Conservation (phyloP, 2,329 filamentous ascomycete species). For the Orbilia ellipsospora region DNA sequence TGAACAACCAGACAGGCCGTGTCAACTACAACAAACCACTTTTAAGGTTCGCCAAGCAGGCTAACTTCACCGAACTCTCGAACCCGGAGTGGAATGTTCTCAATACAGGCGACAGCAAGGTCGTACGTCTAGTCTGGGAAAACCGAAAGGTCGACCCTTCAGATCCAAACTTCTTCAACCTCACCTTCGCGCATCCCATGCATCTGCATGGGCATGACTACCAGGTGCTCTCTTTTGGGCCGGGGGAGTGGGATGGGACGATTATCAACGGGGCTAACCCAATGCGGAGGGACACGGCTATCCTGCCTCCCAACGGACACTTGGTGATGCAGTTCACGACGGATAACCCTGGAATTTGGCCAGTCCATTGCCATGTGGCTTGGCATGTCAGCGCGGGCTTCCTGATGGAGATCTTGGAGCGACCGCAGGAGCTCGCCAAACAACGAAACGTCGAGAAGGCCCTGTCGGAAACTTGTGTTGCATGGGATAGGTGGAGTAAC, state of each 20-base stretch:
- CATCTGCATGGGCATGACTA: constrained; percentile 70
- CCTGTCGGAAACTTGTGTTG: too few species aligned
- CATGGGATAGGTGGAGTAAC: too few species aligned
- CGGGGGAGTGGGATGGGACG: constrained; percentile 50
- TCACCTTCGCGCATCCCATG: constrained; percentile 57
- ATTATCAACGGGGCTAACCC: constrained; percentile 61
- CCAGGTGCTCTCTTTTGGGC: constrained; percentile 65
- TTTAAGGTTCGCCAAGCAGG: too few species aligned
- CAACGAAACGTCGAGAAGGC: too few species aligned
- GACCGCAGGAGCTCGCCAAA: too few species aligned
- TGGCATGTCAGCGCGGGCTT: constrained; percentile 73
- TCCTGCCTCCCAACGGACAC: constrained; percentile 62
- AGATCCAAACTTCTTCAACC: neutral
- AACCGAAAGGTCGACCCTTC: constrained; percentile 55
- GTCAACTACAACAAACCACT: constrained; percentile 5
- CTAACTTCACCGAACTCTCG: constrained; percentile 24
- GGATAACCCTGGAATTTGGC: constrained; percentile 68
- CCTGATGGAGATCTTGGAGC: constrained; percentile 67
- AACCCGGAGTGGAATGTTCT: constrained; percentile 15
- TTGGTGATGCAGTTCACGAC: constrained; percentile 68
- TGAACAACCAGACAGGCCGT: constrained; percentile 21
- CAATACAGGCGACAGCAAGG: neutral
- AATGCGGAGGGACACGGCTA: constrained; percentile 62
- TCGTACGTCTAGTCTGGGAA: constrained; percentile 7
- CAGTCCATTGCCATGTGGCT: constrained; percentile 72